Evolutionary conservation across 495 filamentous ascomycete genomes (phyloP).

Genomic region (Astrothelium macrocarpum): DNA sequence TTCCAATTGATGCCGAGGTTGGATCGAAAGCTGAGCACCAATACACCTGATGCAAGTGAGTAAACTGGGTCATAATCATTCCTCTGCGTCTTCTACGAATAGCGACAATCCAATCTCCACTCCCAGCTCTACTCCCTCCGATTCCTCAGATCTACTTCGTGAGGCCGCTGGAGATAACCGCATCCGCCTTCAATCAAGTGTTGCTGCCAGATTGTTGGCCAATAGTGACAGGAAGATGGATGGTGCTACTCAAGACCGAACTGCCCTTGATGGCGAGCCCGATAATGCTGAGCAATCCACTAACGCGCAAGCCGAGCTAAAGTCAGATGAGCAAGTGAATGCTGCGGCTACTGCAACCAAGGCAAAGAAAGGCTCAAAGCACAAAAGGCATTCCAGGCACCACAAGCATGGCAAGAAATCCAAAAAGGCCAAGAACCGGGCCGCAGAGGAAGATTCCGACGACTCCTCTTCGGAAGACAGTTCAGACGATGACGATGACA

Average conservation of each 20-base stretch:
- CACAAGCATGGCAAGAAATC: conserved; percentile 29
- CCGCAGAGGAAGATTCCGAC: not conserved
- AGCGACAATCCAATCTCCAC: conserved; percentile 12
- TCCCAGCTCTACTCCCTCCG: conserved; percentile 15
- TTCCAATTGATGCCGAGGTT: not conserved
- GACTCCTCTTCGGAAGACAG: not conserved
- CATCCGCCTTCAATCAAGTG: not conserved
- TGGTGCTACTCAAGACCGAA: conserved; percentile 8
- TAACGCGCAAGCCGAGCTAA: not conserved
- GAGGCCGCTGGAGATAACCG: not conserved
- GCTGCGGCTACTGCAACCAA: not conserved
- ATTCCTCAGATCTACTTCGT: conserved; percentile 5
- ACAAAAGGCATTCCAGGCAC: conserved; percentile 33
- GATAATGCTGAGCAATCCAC: not conserved
- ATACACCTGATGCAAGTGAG: not conserved
- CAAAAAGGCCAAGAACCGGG: conserved; percentile 24
- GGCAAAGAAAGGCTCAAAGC: conserved; percentile 9
- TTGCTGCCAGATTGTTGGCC: conserved; percentile 1
- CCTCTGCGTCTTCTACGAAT: not conserved
- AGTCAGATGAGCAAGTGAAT: conserved; percentile 9
- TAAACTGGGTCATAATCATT: not conserved
- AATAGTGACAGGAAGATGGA: conserved; percentile 9
- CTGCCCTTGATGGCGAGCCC: conserved; percentile 2
- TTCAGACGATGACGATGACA: conserved; percentile 7
- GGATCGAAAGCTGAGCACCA: not conserved